A percentile compares a stretch with the other conserved stretches of the same genome.
These are phyloP conservation scores for Blastocystis sp. DNA, from an alignment of 352 stramenopile genomes.

Conservation along the genomic window DNA sequence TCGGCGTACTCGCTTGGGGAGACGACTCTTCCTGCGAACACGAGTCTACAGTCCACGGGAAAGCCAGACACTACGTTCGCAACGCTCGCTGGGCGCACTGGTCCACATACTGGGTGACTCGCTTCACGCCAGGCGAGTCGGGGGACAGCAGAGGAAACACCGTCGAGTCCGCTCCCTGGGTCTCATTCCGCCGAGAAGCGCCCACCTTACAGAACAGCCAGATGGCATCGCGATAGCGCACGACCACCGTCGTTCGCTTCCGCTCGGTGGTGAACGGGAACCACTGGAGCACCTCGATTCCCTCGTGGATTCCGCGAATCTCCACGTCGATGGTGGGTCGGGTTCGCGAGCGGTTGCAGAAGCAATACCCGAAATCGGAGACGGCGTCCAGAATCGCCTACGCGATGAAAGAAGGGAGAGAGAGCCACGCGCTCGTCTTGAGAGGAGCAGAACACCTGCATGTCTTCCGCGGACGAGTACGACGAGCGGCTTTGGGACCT, in stretches of 20 bases:
- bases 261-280: conserved; percentile 66
- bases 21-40: conserved; percentile 64
- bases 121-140: background rate
- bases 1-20: background rate
- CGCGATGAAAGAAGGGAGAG: background rate
- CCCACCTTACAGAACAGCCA: conserved; percentile 45
- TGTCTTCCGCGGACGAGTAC: background rate
- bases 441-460: conserved; percentile 71
- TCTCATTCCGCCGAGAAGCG: background rate
- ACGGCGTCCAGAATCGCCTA: conserved; percentile 58
- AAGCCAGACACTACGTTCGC: background rate
- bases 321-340: background rate
- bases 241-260: conserved; percentile 45
- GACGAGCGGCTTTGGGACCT: background rate
- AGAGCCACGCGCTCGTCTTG: conserved; percentile 61
- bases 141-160: conserved; percentile 27
- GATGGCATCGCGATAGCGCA: background rate
- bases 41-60: background rate
- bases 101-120: background rate
- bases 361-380: conserved; percentile 14
- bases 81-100: conserved; percentile 6
- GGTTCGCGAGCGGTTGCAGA: background rate
- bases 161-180: conserved; percentile 44
- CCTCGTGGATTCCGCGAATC: background rate
- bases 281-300: conserved; percentile 43